These are phyloP conservation scores for Didymosphaeria variabile DNA, from an alignment of 2,329 filamentous ascomycete species.

Conservation along the genomic window DNA sequence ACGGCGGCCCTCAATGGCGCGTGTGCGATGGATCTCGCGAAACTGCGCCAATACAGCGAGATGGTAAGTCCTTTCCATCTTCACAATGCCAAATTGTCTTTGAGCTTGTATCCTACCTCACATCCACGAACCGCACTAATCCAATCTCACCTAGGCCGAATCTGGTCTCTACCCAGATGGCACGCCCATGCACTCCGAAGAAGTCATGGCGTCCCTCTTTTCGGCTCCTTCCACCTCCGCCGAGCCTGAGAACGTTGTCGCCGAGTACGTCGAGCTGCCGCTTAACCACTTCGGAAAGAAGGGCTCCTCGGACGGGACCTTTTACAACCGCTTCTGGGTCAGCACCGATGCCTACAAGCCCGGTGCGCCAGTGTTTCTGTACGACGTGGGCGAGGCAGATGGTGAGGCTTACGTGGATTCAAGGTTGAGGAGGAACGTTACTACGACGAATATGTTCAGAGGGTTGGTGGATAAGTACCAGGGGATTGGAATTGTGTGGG, in stretches of 20 bases:
- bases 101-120: neutral
- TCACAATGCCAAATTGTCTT: too few species aligned
- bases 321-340: constrained; percentile 52
- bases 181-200: constrained; percentile 30
- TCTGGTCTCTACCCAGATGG: constrained; percentile 46
- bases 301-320: constrained; percentile 38
- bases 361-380: constrained; percentile 51
- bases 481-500: constrained; percentile 52
- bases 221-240: constrained; percentile 5
- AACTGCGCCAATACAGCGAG: constrained; percentile 31
- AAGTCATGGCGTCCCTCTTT: constrained; percentile 9
- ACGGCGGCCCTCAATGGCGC: constrained; percentile 33
- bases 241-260: constrained; percentile 27
- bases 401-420: constrained; percentile 36
- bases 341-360: constrained; percentile 42
- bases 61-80: constrained; percentile 15
- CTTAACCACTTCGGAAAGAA: constrained; percentile 47
- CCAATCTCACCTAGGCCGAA: constrained; percentile 29
- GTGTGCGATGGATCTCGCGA: constrained; percentile 32
- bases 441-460: constrained; percentile 43
- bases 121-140: neutral
- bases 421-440: constrained; percentile 33
- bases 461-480: constrained; percentile 47
- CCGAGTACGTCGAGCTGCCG: constrained; percentile 48
- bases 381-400: constrained; percentile 48